Percentiles rank a stretch among this genome's conserved stretches.
phyloP scores from a whole-genome alignment of 148 eudicot genomes.

The Rheum nobile region DNA sequence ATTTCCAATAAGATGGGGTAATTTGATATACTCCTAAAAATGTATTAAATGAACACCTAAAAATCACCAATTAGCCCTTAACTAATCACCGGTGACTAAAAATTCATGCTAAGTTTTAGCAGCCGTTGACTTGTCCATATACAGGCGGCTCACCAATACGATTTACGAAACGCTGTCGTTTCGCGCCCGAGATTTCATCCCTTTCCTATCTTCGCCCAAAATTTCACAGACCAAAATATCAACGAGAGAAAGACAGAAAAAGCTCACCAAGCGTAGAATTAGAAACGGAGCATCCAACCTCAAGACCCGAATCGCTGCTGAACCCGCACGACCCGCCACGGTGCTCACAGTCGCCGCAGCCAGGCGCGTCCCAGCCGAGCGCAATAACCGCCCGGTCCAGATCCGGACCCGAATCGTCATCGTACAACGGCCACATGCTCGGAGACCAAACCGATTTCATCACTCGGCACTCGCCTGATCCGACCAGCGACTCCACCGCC shows the following conservation, averaged over 20 bases:
- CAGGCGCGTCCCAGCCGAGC: conserved; percentile 38
- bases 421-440: conserved; percentile 11
- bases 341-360: conserved; percentile 29
- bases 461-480: conserved; percentile 16
- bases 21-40: not conserved
- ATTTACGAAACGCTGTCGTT: not conserved
- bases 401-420: conserved; percentile 4
- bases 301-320: conserved; percentile 11
- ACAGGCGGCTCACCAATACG: not conserved
- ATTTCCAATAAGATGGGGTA: not conserved
- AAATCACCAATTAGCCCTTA: not conserved
- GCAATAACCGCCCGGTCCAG: conserved; percentile 25
- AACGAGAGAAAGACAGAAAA: not conserved
- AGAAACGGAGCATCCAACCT: conserved; percentile 24
- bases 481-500: conserved; percentile 9
- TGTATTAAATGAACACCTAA: not conserved
- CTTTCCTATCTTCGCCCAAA: not conserved
- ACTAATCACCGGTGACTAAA: not conserved
- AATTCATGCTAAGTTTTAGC: not conserved
- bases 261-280: conserved; percentile 9
- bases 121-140: not conserved
- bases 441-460: conserved; percentile 19
- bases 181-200: not conserved
- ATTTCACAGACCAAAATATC: not conserved
- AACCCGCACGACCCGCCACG: conserved; percentile 45